Conservation (phyloP, 1,284 basidiomycete species). For the Ustilago esculenta region DNA sequence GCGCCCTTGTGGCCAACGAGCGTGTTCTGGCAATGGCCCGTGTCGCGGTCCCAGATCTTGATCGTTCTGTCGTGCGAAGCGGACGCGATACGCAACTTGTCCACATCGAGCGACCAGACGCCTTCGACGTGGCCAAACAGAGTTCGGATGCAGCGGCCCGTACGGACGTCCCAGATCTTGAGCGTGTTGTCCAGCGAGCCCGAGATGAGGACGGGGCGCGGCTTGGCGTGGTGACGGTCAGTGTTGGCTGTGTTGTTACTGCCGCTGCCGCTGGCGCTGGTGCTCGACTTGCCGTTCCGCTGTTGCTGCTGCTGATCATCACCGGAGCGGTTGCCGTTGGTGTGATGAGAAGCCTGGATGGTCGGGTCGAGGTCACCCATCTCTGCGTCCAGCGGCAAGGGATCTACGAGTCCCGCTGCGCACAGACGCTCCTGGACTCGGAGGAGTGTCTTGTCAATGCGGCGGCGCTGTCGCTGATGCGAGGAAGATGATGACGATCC, state of each 20-base stretch:
- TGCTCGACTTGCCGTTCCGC: neutral
- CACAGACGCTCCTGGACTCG: conserved; percentile 56
- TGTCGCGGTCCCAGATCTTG: conserved; percentile 89
- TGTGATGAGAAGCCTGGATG: neutral
- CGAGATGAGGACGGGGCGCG: conserved; percentile 78
- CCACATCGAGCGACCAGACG: conserved; percentile 92
- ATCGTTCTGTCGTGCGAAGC: conserved; percentile 92
- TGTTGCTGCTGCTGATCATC: conserved; percentile 7
- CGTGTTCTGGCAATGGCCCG: conserved; percentile 86
- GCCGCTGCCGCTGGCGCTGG: neutral
- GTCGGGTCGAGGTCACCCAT: conserved; percentile 60
- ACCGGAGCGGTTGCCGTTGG: conserved; percentile 9
- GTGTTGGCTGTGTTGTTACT: neutral
- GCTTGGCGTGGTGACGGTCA: conserved; percentile 13
- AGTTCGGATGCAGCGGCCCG: conserved; percentile 80
- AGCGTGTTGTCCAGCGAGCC: conserved; percentile 95
- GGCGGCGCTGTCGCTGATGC: conserved; percentile 22
- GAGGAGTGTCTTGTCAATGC: conserved; percentile 55
- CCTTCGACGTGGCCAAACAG: conserved; percentile 93
- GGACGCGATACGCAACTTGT: conserved; percentile 89
- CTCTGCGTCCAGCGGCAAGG: conserved; percentile 59
- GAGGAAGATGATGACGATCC: neutral
- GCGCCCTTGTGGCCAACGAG: conserved; percentile 93
- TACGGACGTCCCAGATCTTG: conserved; percentile 94
- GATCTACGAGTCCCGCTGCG: conserved; percentile 57